Evolutionary conservation across 352 stramenopile species (phyloP).

Genomic region (Pythium phragmiticola): DNA sequence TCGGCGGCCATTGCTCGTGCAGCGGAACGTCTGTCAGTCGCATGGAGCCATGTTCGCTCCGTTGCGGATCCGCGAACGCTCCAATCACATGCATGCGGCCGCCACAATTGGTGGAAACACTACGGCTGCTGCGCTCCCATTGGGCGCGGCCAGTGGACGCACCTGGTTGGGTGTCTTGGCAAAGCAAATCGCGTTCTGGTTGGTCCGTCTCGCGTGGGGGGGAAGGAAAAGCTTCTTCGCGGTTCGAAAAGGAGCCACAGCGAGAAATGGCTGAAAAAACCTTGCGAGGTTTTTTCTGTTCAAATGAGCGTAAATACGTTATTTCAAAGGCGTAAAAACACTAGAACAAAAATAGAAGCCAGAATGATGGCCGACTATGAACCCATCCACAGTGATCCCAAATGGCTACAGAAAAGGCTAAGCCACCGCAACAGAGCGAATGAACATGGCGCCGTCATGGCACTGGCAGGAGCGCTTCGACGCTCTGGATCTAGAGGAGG

Average conservation of each 20-base stretch:
- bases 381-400: conserved; percentile 1
- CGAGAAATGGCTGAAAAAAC: conserved; percentile 17
- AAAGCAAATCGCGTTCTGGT: conserved; percentile 36
- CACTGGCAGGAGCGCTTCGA: conserved; percentile 71
- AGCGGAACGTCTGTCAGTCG: neutral
- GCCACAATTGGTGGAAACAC: conserved; percentile 78
- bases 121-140: conserved; percentile 54
- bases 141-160: conserved; percentile 36
- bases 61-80: conserved; percentile 18
- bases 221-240: conserved; percentile 4
- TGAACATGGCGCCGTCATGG: conserved; percentile 30
- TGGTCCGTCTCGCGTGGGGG: conserved; percentile 26
- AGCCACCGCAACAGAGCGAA: neutral
- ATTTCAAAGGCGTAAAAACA: conserved; percentile 9
- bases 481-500: conserved; percentile 34
- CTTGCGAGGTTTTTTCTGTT: conserved; percentile 24
- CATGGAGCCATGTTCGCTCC: conserved; percentile 10
- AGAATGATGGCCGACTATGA: conserved; percentile 23
- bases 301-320: conserved; percentile 11
- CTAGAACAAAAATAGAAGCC: neutral
- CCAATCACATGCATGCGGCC: conserved; percentile 37
- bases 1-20: neutral
- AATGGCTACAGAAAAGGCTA: conserved; percentile 18
- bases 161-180: conserved; percentile 42
- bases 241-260: neutral